A percentile compares a stretch with the other conserved stretches of the same genome.
Evolutionary conservation across 1,139 yeast genomes (phyloP).

Genomic region (Arxiozyma slooffiae): DNA sequence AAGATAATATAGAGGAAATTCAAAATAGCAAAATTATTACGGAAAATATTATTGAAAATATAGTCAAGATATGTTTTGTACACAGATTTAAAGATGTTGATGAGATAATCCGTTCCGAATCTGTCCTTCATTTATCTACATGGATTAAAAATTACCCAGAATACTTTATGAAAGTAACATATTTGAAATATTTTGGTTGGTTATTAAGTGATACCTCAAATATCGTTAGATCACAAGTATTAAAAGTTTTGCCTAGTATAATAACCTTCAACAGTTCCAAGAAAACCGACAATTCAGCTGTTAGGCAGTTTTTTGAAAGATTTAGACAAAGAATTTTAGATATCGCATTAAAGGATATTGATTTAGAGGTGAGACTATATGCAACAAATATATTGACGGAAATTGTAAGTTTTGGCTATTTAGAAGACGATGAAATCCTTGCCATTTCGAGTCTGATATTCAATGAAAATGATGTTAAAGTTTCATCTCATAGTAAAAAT

Average conservation of each 20-base stretch:
- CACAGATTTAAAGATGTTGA: conserved; percentile 80
- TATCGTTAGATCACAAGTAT: conserved; percentile 55
- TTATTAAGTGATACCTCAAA: conserved; percentile 60
- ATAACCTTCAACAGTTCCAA: conserved; percentile 35
- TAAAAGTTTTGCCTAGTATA: conserved; percentile 40
- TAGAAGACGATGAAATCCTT: conserved; percentile 47
- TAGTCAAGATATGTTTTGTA: conserved; percentile 56
- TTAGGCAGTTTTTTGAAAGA: conserved; percentile 63
- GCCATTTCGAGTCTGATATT: conserved; percentile 38
- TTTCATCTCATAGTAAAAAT: conserved; percentile 27
- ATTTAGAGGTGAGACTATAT: conserved; percentile 42
- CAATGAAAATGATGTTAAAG: conserved; percentile 32
- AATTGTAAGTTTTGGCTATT: conserved; percentile 49
- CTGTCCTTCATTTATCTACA: conserved; percentile 49
- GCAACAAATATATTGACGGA: conserved; percentile 48
- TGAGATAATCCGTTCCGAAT: conserved; percentile 57
- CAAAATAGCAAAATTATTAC: conserved; percentile 45
- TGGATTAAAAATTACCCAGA: conserved; percentile 71
- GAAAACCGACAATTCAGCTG: conserved; percentile 35
- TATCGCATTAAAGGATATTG: conserved; percentile 48
- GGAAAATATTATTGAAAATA: conserved; percentile 51
- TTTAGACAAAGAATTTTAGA: conserved; percentile 57
- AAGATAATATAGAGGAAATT: conserved; percentile 39
- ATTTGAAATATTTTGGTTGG: conserved; percentile 77
- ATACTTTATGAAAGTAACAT: conserved; percentile 56